Percentiles rank a stretch among this genome's conserved stretches.
Evolutionary conservation across 2,329 filamentous ascomycete genomes (phyloP).

Genomic region (Cryphonectria naterciae): DNA sequence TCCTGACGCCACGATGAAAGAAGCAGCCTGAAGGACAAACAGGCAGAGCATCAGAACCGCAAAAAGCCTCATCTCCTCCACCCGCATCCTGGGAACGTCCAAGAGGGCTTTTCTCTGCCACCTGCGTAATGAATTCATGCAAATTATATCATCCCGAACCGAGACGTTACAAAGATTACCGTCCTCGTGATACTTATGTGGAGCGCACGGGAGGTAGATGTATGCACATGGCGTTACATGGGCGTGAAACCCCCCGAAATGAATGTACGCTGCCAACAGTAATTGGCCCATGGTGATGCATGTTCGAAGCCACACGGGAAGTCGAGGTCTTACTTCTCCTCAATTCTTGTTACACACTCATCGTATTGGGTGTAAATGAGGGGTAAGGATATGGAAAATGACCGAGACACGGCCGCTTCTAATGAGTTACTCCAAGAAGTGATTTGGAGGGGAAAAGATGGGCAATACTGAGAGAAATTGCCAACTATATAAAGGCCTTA

Average conservation of each 20-base stretch:
- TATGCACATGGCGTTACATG: background rate
- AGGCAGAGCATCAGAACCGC: background rate
- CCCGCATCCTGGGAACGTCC: background rate
- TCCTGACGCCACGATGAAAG: background rate
- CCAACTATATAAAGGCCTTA: background rate
- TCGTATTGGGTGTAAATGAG: background rate
- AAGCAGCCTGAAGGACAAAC: background rate
- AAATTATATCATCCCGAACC: background rate
- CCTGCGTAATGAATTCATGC: background rate
- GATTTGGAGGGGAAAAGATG: background rate
- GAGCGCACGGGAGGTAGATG: background rate
- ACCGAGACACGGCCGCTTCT: background rate
- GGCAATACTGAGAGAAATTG: background rate
- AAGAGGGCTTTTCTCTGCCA: background rate
- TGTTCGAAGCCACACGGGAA: background rate
- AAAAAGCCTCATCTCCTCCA: background rate
- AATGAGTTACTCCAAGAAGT: background rate
- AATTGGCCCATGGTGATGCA: background rate
- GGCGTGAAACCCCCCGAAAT: background rate
- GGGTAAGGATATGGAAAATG: background rate
- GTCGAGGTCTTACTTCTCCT: background rate
- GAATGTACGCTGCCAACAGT: background rate
- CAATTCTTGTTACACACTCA: background rate
- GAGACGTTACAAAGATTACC: background rate
- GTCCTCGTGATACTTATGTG: background rate